Evolutionary conservation across 192 early-diverging fungal species (phyloP).

Genomic region (Coemansia sp.): DNA sequence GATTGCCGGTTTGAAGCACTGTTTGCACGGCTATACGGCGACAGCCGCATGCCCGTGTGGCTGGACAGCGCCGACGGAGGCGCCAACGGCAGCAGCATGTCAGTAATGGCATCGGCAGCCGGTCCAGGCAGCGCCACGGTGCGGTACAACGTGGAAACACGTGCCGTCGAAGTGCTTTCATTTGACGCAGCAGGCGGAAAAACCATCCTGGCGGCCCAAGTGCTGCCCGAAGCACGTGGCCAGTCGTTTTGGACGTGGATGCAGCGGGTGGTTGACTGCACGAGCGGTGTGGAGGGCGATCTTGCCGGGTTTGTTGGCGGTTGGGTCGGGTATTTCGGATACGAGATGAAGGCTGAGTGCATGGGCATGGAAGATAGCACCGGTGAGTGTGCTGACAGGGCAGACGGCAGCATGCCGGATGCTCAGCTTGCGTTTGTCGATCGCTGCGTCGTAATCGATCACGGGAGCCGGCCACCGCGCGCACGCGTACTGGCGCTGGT

Average conservation of each 20-base stretch:
- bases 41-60: constrained; percentile 56
- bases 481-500: constrained; percentile 25
- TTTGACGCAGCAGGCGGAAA: not conserved
- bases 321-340: constrained; percentile 87
- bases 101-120: constrained; percentile 31
- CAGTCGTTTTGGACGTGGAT: constrained; percentile 68
- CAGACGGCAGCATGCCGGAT: constrained; percentile 57
- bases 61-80: constrained; percentile 60
- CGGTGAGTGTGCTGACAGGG: not conserved
- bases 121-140: constrained; percentile 26
- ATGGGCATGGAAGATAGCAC: not conserved
- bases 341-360: constrained; percentile 86
- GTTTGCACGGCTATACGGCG: constrained; percentile 19
- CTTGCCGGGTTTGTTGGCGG: constrained; percentile 75
- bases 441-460: constrained; percentile 72
- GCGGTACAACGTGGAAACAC: constrained; percentile 13
- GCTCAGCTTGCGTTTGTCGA: constrained; percentile 74
- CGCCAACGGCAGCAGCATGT: constrained; percentile 6
- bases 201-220: not conserved
- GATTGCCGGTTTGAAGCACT: not conserved
- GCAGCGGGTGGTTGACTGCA: constrained; percentile 41
- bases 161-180: constrained; percentile 9
- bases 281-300: constrained; percentile 9
- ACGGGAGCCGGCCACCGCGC: constrained; percentile 20
- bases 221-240: not conserved